Conservation (phyloP, 495 filamentous ascomycete species). For the Penicillium robsamsonii region DNA sequence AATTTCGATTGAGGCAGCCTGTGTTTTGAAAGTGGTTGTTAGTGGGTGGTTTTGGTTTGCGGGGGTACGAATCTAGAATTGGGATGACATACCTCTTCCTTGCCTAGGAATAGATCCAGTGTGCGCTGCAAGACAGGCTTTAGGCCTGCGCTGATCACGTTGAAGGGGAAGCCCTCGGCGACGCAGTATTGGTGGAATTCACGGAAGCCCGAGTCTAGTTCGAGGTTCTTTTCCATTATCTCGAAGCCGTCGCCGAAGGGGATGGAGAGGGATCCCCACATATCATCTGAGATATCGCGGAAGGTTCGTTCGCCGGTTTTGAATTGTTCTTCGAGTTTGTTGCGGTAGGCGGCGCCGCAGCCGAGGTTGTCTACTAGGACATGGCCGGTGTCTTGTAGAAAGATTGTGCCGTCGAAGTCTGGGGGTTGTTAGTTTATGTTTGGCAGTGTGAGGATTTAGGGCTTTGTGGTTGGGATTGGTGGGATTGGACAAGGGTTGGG, state of each 20-base stretch:
- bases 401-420: constrained; percentile 80
- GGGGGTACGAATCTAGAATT: too few relatives aligned
- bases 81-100: constrained; percentile 43
- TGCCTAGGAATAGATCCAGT: constrained; percentile 63
- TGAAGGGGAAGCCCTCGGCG: constrained; percentile 64
- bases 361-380: constrained; percentile 68
- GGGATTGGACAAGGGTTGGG: not conserved
- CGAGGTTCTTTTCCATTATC: constrained; percentile 61
- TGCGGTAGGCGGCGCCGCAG: constrained; percentile 56
- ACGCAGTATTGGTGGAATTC: constrained; percentile 67
- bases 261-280: constrained; percentile 68
- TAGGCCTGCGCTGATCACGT: constrained; percentile 70
- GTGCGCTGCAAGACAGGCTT: constrained; percentile 64
- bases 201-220: constrained; percentile 65
- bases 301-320: constrained; percentile 66
- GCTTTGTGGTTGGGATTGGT: not conserved
- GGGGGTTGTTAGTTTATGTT: constrained; percentile 3
- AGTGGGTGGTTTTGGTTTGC: not conserved
- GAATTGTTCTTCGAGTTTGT: constrained; percentile 64
- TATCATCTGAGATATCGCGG: constrained; percentile 72
- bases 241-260: constrained; percentile 74
- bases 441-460: not conserved
- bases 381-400: constrained; percentile 77
- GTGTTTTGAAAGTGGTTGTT: not conserved
- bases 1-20: constrained; percentile 61